Evolutionary conservation across 345 rosid genomes (phyloP), one percentile per base, ranked within the genome.

Genomic region (Citrus unshiu): DNA sequence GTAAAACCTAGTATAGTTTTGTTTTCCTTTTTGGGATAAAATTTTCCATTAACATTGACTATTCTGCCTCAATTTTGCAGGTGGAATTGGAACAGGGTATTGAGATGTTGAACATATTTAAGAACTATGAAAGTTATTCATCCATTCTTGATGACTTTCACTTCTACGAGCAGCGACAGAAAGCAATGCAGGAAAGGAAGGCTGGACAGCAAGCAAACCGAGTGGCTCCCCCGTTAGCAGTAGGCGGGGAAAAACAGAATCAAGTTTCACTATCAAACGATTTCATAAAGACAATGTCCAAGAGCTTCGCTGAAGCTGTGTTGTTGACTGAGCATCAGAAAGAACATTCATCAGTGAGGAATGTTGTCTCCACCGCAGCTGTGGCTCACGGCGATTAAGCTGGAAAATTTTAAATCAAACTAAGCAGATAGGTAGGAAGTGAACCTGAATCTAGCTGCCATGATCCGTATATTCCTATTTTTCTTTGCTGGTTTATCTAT

Each of bases 91-190:
- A 86, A 56, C 94, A 88, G 40, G 97, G 98, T 30, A 81, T 86
- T 65, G 93, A 91, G 86, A 91, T 91, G 85, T 74, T 94, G 74
- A 85, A 87, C 64, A 88, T 92, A 58, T 94, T 90, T 68, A 85
- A 87, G 65, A 80, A 79, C 61, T 87, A 85, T 68, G 86, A 82
- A 72, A 84, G 76, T 60, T 83, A 78, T 64, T 86, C 95, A 9
- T 94, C 95, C 68, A 89, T 91, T 79, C 87, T 94, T 13, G 95
- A 94, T 77, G 98, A 94, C 73, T 94, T 91, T 70, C 79, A 82
- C 66, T 94, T 94, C 73, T 94, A 91, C 34, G 97, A 94, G 84
- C 93, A 88, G 79, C 85, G 97, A 54, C 95, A 94, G 85, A 91
- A 85, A 83, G 87, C 84, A 19, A 85, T 90, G 82, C 89, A 89